Conservation (phyloP, 345 rosid species). For the Clausena lansium region DNA sequence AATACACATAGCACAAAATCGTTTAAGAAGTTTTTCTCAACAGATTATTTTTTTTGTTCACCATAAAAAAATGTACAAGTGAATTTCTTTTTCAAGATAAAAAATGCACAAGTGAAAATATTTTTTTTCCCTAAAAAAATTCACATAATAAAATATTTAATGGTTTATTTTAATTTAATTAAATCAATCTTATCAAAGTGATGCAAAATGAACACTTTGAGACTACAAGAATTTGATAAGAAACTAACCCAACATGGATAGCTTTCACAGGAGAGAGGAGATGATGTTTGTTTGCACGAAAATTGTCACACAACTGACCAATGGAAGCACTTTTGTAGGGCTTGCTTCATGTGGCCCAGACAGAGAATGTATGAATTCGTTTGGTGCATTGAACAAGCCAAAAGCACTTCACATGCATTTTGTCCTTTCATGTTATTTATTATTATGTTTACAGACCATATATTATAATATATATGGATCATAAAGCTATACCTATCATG, state of each 20-base stretch:
- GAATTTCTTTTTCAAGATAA: no score
- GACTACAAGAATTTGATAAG: background rate
- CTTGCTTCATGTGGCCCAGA: conserved; percentile 19
- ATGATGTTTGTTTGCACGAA: background rate
- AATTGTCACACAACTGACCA: background rate
- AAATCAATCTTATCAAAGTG: background rate
- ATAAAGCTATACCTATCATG: background rate
- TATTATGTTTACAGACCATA: background rate
- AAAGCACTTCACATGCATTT: conserved; percentile 24
- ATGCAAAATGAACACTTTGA: background rate
- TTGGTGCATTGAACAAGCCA: conserved; percentile 22
- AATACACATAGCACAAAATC: no score
- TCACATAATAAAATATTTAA: background rate
- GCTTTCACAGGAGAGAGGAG: background rate
- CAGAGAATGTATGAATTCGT: conserved; percentile 14
- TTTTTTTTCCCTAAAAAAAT: no score
- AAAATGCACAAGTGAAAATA: no score
- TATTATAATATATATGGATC: no score
- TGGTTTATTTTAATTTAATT: background rate
- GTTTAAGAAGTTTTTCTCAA: no score
- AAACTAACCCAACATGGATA: background rate
- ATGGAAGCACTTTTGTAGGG: conserved; percentile 23
- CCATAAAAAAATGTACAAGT: no score
- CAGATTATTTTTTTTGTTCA: no score
- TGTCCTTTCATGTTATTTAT: conserved; percentile 7